Base-by-base conservation (phyloP, 257 asterid species). In the Gentiana straminea region DNA sequence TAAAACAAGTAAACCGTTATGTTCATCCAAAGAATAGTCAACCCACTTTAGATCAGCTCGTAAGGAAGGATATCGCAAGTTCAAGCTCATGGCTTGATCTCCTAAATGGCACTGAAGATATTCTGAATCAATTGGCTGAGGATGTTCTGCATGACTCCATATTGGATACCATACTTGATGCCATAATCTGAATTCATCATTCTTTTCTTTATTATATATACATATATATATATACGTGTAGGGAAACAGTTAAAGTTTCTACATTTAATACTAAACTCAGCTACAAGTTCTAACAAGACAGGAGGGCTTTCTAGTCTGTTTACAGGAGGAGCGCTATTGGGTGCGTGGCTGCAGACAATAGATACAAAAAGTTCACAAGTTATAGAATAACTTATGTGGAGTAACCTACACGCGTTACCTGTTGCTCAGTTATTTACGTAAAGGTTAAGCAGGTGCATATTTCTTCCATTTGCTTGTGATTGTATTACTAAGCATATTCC, bases 11-110 rank as follows among this genome's bases (percentile, higher is more conserved):
- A 11, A 81, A 69, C 7, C 66, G 73, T 63, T 71, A 64, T 52
- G 68, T 79, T 4, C 69, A 64, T 50, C 89, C 84, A n/a, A 51
- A 68, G 51, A 66, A 72, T 3, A 77, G 64, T 45, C 74, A 55
- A 43, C 64, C 64, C 41, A 81, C 84, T 3, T 47, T 82, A 75
- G 82, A 79, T 12, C 80, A 84, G 64, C 64, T 79, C 3, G 78
- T 67, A 50, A 69, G 64, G 3, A 65, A 56, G 52, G 95, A 79
- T 48, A 49, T 82, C 35, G 64, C 61, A 2, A 68, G 68, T 36
- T 75, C 82, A 24, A 53, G 70, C 44, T 71, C 82, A 3, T 86
- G 98, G 96, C 70, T 82, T 12, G 84, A 86, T 59, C 67, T 75
- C 58, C 70, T 72, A 37, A 57, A 41, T 5, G 83, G 77, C 46